Evolutionary conservation across 169 alveolate species (phyloP), one percentile per base, ranked within the genome.

Genomic region (Plasmodium vivax): DNA sequence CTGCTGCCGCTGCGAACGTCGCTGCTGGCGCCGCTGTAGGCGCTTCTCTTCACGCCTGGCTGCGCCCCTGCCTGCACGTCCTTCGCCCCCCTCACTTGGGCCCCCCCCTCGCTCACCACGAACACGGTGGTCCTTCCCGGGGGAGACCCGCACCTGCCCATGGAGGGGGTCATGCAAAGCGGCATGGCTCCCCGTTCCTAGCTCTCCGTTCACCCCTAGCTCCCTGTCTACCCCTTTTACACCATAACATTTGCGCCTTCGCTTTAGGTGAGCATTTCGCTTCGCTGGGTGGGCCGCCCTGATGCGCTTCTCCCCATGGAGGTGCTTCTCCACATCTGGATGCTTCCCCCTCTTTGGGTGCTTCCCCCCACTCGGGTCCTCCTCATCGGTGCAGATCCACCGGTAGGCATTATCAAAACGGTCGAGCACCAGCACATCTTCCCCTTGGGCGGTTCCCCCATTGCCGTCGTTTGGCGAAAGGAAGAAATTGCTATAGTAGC

Each of bases 321-420:
- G 9, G 4, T 58, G 23, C 10, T 58, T 58, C 12, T 58, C 54
- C 45, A 34, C 38, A n/a, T 2, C 72, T 14, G 41, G 30, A 16
- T 84, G n/a, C 3, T 56, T 56, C 16, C n/a, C 79, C 75, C 38
- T 68, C 77, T 68, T 27, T 34, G 34, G 19, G 6, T 62, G 75
- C 2, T 62, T 62, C 38, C 19, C 72, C 45, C 54, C 38, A n/a
- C 5, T 84, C 27, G 41, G 30, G 30, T 84, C 23, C 3, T 82
- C 79, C 16, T 34, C 79, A 82, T 82, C 83, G 2, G 38, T 73
- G 83, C 43, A 84, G n/a, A 84, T 72, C 93, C 93, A 84, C 6
- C 36, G n/a, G 47, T 84, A 41, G 19, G 54, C 9, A 72, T 71
- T 23, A 32, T 83, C 73, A 36, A 16, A 14, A n/a, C 16, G 82